A percentile compares a stretch with the other conserved stretches of the same genome.
phyloP scores from a whole-genome alignment of 2,329 filamentous ascomycete genomes.

The Fusarium sarcochroum region DNA sequence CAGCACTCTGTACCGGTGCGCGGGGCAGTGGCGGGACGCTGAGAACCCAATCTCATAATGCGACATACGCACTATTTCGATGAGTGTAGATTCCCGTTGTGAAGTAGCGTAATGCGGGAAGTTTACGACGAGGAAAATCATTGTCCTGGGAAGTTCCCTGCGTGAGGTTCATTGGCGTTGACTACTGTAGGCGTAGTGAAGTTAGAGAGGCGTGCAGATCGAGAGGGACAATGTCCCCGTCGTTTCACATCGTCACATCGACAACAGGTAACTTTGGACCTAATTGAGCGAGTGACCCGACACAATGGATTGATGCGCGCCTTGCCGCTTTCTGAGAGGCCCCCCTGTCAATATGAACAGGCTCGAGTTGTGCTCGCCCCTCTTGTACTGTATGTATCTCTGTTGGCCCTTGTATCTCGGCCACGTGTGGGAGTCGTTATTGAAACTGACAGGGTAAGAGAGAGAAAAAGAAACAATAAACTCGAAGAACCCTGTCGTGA shows the following conservation, averaged over 20 bases:
- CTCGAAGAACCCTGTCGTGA: slow-evolving; percentile 18
- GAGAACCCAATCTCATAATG: slow-evolving; percentile 17
- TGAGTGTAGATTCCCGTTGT: not conserved
- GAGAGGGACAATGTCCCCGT: slow-evolving; percentile 9
- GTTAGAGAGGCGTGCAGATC: slow-evolving; percentile 27
- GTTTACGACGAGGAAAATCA: not conserved
- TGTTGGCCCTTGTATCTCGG: slow-evolving; percentile 23
- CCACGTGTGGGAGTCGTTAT: slow-evolving; percentile 47
- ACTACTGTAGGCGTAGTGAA: not conserved
- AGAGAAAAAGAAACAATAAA: slow-evolving; percentile 6
- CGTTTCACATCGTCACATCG: slow-evolving; percentile 40
- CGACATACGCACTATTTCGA: slow-evolving; percentile 3
- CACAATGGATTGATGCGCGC: slow-evolving; percentile 51
- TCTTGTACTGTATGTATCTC: slow-evolving; percentile 24
- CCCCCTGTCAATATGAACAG: slow-evolving; percentile 33
- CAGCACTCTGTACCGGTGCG: slow-evolving; percentile 15
- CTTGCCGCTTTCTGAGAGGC: slow-evolving; percentile 44
- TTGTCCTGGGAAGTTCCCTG: slow-evolving; percentile 31
- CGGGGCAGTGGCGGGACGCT: slow-evolving; percentile 2
- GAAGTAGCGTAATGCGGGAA: not conserved
- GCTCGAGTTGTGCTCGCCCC: slow-evolving; percentile 32
- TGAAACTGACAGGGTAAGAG: slow-evolving; percentile 20
- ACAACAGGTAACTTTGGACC: slow-evolving; percentile 20
- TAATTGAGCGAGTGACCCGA: slow-evolving; percentile 43
- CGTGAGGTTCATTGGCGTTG: slow-evolving; percentile 4